Evolutionary conservation across 192 early-diverging fungal species (phyloP), one percentile per base, ranked within the genome.

Genomic region (Backusella mclennaniae): DNA sequence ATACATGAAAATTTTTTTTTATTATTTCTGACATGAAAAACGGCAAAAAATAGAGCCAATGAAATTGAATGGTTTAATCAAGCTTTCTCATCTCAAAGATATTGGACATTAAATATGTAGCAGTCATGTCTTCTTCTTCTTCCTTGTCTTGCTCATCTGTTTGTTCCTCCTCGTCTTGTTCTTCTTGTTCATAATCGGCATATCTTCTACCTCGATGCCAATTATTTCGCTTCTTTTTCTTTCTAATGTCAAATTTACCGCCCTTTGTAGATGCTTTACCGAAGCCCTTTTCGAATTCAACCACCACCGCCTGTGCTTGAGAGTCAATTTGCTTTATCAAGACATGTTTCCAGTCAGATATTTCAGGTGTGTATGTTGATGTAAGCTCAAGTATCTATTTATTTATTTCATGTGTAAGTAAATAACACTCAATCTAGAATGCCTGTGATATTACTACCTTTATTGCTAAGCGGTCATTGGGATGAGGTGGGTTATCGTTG

Each of bases 21-120:
- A 19, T 59, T 63, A 2, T 26, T 63, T 63, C 12, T 63, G 56
- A 63, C 56, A 63, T 12, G 56, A 56, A 56, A 56, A 56, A 56
- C 19, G 6, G 8, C 19, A 23, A 56, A 56, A 56, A 56, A 56
- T 21, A 8, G n/a, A 63, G 53, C 53, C 53, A 56, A 56, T 56
- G n/a, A 56, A 56, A 56, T 26, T 56, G 8, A 23, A 5, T 4
- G 42, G 1, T 49, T 49, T 49, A 49, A 49, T 21, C n/a, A 9
- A 68, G 67, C n/a, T 68, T 46, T 71, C 70, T 71, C n/a, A 71
- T 49, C 15, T 44, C 70, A 33, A 71, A 71, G 29, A 71, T 44
- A n/a, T 71, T 15, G 6, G 23, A 14, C 23, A 46, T 71, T 17
- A 21, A 36, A 14, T 49, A 4, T n/a, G 41, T 29, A 19, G 29